Evolutionary conservation across 345 rosid genomes (phyloP), one percentile per base, ranked within the genome.

Genomic region (Gossypioides kirkii): DNA sequence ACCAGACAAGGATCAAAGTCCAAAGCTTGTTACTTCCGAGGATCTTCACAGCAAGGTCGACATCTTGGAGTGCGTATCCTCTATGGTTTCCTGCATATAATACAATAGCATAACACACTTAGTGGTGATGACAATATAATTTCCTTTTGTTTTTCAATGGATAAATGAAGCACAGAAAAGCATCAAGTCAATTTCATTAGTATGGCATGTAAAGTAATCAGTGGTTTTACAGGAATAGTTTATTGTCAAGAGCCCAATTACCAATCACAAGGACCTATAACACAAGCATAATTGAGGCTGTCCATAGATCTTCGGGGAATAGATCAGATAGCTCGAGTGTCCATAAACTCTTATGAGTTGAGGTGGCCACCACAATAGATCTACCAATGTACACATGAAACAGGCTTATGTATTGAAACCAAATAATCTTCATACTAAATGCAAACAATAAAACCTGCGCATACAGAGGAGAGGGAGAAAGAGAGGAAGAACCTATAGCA

Each of bases 341-440:
- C 60, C 60, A 17, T 22, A 52, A 20, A 52, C 61, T 52, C 61
- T 52, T 32, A 69, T 32, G 55, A 32, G 36, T 32, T 42, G n/a
- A 69, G 61, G 73, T n/a, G 47, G 45, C 28, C 61, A 69, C 61
- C 61, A 52, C 28, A 69, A 52, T 17, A 10, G 59, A 50, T 69
- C 72, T 52, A 22, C 17, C 60, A 69, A 50, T 69, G 14, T 17
- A 26, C 43, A 69, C 28, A 68, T 25, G 22, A 68, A 68, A 49
- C 72, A 52, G 42, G 60, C 22, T 69, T 52, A 32, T 16, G 20
- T 52, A 53, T 41, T n/a, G 73, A 52, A 69, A 42, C 25, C 26
- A 52, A 52, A 50, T 47, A 26, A 43, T 12, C 26, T 22, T 10
- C 61, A 52, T 14, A 67, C 32, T 0, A 17, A 18, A 16, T 23